Conservation (phyloP, 768 basidiomycete species). For the Hortiboletus campestris region DNA sequence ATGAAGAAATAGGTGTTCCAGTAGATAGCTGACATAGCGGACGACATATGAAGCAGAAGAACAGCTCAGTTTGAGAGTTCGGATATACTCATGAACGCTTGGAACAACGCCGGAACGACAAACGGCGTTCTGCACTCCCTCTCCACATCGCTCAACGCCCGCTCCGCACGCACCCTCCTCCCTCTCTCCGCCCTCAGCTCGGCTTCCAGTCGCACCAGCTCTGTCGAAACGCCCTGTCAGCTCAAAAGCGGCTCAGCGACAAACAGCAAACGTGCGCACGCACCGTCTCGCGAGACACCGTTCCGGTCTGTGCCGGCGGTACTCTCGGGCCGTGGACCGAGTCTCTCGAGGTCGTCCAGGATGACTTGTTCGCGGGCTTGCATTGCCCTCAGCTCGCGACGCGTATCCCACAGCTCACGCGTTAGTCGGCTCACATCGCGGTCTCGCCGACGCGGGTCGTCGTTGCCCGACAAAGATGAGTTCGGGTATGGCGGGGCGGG, state of each 20-base stretch:
- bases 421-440: constrained; percentile 13
- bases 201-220: constrained; percentile 26
- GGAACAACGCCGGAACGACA: constrained; percentile 54
- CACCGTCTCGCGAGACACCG: constrained; percentile 16
- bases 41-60: not conserved
- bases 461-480: not conserved
- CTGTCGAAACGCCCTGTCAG: not conserved
- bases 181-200: constrained; percentile 39
- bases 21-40: too few relatives aligned
- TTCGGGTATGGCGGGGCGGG: not conserved
- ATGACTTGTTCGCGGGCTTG: constrained; percentile 25
- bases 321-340: constrained; percentile 9
- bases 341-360: constrained; percentile 19
- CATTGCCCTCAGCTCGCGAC: constrained; percentile 21
- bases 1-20: too few relatives aligned
- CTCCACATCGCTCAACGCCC: constrained; percentile 44
- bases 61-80: constrained; percentile 35
- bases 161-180: constrained; percentile 43
- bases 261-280: not conserved
- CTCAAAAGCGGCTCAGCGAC: not conserved
- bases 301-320: not conserved
- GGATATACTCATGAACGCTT: constrained; percentile 51
- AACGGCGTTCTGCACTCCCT: constrained; percentile 53
- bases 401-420: constrained; percentile 30
- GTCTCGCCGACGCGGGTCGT: not conserved